Evolutionary conservation across 106 monocot genomes (phyloP), one percentile per base, ranked within the genome.

Genomic region (Phalaenopsis aphrodite): DNA sequence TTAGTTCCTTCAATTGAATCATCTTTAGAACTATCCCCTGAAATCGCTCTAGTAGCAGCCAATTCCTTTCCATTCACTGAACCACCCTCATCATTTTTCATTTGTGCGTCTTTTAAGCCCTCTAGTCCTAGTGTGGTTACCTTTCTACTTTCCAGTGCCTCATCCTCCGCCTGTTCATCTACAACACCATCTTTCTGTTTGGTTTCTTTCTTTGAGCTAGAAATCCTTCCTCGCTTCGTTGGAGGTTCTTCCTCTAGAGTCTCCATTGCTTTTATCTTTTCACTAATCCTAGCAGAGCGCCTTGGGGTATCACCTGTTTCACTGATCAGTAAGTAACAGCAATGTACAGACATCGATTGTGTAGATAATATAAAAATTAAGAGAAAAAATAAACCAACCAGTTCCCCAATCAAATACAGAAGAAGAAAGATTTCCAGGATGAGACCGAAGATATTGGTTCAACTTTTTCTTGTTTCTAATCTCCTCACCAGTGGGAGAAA

Each of bases 391-490:
- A 73, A 80, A 42, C 8, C 17, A 80, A 93, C 93, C 93, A 72
- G 86, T 84, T 79, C 89, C 85, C 94, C 94, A 94, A 64, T 89
- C 94, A 87, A 94, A 94, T 57, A 88, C 87, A 64, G 91, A 89
- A 39, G 86, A 80, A 46, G 83, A 56, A 14, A 89, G 89, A 0
- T 79, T 85, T 74, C 89, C 94, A 41, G 89, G 86, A 48, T 94
- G 89, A 17, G 84, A 83, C 18, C 85, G 84, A 24, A 94, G 75
- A 81, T 91, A 91, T 56, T 82, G 86, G 66, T 89, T 86, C 83
- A 94, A 81, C 57, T 86, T 88, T 65, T 75, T 89, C 86, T 86
- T 94, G 80, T 61, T 89, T 42, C 81, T 89, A 3, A 94, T 94
- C 86, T 91, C 91, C 73, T 94, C 94, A 14, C 94, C 91, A 48